A percentile compares a stretch with the other conserved stretches of the same genome.
These are phyloP conservation scores for Calonectria pseudoturangicola DNA, from an alignment of 2,329 filamentous ascomycete genomes.

Conservation along the genomic window DNA sequence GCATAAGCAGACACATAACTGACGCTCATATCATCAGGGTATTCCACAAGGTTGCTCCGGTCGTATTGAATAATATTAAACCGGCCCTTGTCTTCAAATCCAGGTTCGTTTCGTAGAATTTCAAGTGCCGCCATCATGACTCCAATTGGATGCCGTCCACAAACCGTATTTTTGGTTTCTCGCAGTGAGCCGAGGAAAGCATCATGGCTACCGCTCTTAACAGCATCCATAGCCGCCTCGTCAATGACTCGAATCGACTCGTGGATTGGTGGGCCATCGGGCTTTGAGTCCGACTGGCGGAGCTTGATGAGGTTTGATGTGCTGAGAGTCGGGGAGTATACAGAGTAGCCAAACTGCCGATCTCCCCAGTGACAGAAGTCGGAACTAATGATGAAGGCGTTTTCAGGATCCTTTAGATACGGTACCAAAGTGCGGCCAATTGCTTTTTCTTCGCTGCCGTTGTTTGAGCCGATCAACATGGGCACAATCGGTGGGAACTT, in stretches of 20 bases:
- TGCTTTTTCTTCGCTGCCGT: slow-evolving; percentile 77
- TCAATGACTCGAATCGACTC: slow-evolving; percentile 90
- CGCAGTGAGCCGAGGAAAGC: slow-evolving; percentile 81
- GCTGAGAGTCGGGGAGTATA: slow-evolving; percentile 74
- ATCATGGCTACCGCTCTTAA: slow-evolving; percentile 84
- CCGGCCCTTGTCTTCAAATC: slow-evolving; percentile 63
- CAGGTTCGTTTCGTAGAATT: slow-evolving; percentile 67
- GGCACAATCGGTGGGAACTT: slow-evolving; percentile 86
- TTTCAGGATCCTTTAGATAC: slow-evolving; percentile 84
- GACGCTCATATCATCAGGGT: slow-evolving; percentile 86
- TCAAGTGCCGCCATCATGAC: slow-evolving; percentile 93
- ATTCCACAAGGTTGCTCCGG: slow-evolving; percentile 84
- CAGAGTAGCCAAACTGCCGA: slow-evolving; percentile 84
- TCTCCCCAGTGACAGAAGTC: slow-evolving; percentile 98
- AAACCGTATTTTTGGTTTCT: slow-evolving; percentile 91
- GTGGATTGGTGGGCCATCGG: slow-evolving; percentile 76
- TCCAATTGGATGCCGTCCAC: slow-evolving; percentile 95
- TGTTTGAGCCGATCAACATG: slow-evolving; percentile 87
- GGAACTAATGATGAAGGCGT: slow-evolving; percentile 91
- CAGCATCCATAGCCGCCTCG: slow-evolving; percentile 87
- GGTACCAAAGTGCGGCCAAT: slow-evolving; percentile 84
- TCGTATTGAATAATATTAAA: slow-evolving; percentile 93
- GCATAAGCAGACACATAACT: slow-evolving; percentile 97
- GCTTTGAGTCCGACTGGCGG: slow-evolving; percentile 56
- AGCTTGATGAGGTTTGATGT: slow-evolving; percentile 64